Evolutionary conservation across 2,329 filamentous ascomycete species (phyloP).

Genomic region (Scleromitrula shiraiana): DNA sequence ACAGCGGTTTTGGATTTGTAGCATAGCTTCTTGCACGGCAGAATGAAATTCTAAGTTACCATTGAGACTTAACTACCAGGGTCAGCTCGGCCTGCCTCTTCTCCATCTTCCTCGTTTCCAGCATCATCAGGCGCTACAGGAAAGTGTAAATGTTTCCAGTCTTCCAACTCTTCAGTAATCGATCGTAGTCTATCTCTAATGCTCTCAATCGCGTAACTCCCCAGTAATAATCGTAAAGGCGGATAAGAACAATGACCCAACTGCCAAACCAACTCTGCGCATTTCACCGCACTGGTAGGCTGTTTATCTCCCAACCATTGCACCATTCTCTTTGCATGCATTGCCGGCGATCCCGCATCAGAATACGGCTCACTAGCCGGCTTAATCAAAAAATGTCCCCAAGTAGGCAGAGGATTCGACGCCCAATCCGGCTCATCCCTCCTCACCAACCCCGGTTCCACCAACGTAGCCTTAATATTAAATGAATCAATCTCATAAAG

Average conservation of each 20-base stretch:
- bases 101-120: conserved; percentile 28
- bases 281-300: conserved; percentile 86
- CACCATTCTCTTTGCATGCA: conserved; percentile 84
- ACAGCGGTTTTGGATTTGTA: background rate
- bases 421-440: conserved; percentile 66
- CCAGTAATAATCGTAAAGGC: conserved; percentile 75
- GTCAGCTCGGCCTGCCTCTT: conserved; percentile 17
- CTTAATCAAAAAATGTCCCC: conserved; percentile 89
- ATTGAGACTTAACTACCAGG: conserved; percentile 11
- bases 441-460: conserved; percentile 82
- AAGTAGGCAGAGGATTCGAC: conserved; percentile 58
- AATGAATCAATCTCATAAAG: conserved; percentile 89
- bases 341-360: conserved; percentile 68
- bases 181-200: conserved; percentile 82
- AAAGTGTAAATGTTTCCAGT: conserved; percentile 84
- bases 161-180: conserved; percentile 90
- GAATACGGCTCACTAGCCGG: conserved; percentile 75
- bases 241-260: conserved; percentile 92
- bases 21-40: too few species aligned
- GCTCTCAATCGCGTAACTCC: conserved; percentile 92
- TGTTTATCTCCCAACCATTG: conserved; percentile 92
- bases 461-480: conserved; percentile 87
- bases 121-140: conserved; percentile 37
- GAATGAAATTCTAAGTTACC: too few species aligned
- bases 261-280: conserved; percentile 90